A percentile compares a stretch with the other conserved stretches of the same genome.
phyloP scores from a whole-genome alignment of 2,329 filamentous ascomycete genomes.

The Annulohypoxylon truncatum region DNA sequence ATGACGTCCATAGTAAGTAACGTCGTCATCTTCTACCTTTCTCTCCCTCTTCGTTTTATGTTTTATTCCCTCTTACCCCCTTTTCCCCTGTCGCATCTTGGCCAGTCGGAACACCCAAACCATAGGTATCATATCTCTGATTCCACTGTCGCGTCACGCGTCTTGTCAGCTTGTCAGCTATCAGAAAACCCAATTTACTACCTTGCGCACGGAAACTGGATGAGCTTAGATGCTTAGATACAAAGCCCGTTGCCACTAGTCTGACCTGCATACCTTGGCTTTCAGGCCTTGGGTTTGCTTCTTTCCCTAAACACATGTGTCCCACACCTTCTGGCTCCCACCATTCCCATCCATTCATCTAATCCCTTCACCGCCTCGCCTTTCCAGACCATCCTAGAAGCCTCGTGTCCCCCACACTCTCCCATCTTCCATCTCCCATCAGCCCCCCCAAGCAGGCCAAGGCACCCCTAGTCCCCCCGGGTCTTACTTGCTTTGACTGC shows the following conservation, averaged over 20 bases:
- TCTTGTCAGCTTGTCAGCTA: constrained; percentile 9
- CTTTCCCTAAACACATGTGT: constrained; percentile 16
- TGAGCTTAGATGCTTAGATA: constrained; percentile 1
- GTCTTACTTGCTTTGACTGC: constrained; percentile 41
- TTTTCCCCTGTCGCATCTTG: background rate
- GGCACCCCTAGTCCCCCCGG: constrained; percentile 27
- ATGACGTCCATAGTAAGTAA: constrained; percentile 52
- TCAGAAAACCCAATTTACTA: constrained; percentile 10
- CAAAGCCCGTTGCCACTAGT: constrained; percentile 31
- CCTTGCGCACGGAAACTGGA: constrained; percentile 1
- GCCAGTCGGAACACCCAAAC: background rate
- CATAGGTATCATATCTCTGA: constrained; percentile 2
- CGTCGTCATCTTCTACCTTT: constrained; percentile 14
- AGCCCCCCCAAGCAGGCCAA: constrained; percentile 32
- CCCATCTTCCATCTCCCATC: constrained; percentile 26
- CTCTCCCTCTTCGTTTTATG: constrained; percentile 22
- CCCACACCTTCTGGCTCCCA: constrained; percentile 32
- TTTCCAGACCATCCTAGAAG: constrained; percentile 37
- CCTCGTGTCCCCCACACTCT: constrained; percentile 40
- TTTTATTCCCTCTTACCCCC: background rate
- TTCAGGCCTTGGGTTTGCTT: constrained; percentile 31
- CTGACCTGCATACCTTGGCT: constrained; percentile 36
- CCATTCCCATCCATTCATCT: constrained; percentile 37
- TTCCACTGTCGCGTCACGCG: constrained; percentile 30
- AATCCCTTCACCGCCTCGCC: constrained; percentile 42